These are phyloP conservation scores for Neonectria sp. DNA, from an alignment of 2,329 filamentous ascomycete species.

Conservation along the genomic window DNA sequence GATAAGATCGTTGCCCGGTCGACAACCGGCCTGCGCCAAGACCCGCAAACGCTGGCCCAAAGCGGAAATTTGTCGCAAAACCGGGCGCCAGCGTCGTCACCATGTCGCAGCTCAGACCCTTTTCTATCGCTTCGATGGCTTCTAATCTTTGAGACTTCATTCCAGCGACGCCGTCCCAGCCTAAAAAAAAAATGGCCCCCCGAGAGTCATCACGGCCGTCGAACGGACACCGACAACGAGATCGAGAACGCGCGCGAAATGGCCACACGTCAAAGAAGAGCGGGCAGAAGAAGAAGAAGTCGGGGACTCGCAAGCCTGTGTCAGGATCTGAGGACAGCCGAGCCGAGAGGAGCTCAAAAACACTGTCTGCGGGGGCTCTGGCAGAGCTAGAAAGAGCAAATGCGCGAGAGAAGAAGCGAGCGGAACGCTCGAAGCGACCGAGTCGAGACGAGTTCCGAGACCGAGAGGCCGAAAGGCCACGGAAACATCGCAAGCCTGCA, in stretches of 20 bases:
- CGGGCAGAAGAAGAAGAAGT: slow-evolving; percentile 54
- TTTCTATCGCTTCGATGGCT: slow-evolving; percentile 14
- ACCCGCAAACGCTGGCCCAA: slow-evolving; percentile 41
- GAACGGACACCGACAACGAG: slow-evolving; percentile 44
- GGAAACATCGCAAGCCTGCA: slow-evolving; percentile 58
- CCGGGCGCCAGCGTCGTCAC: slow-evolving; percentile 33
- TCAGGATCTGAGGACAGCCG: slow-evolving; percentile 54
- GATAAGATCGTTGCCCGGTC: slow-evolving; percentile 60
- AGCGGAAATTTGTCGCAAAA: slow-evolving; percentile 39
- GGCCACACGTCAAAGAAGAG: slow-evolving; percentile 51
- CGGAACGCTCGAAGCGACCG: slow-evolving; percentile 56
- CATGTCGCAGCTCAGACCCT: slow-evolving; percentile 27
- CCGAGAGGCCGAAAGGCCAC: slow-evolving; percentile 45
- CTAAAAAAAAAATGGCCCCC: slow-evolving; percentile 52
- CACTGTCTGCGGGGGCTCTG: slow-evolving; percentile 69
- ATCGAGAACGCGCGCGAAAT: slow-evolving; percentile 45
- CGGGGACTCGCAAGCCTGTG: slow-evolving; percentile 44
- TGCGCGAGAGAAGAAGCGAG: slow-evolving; percentile 63
- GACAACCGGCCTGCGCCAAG: slow-evolving; percentile 49
- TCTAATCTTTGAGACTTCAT: slow-evolving; percentile 41
- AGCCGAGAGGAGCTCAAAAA: slow-evolving; percentile 44
- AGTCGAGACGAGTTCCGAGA: slow-evolving; percentile 43
- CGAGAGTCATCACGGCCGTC: slow-evolving; percentile 53
- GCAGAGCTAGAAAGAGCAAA: slow-evolving; percentile 77
- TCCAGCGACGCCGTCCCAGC: slow-evolving; percentile 41